A percentile compares a stretch with the other conserved stretches of the same genome.
These are phyloP conservation scores for Xylaria polymorpha DNA, from an alignment of 2,329 filamentous ascomycete genomes.

Conservation along the genomic window DNA sequence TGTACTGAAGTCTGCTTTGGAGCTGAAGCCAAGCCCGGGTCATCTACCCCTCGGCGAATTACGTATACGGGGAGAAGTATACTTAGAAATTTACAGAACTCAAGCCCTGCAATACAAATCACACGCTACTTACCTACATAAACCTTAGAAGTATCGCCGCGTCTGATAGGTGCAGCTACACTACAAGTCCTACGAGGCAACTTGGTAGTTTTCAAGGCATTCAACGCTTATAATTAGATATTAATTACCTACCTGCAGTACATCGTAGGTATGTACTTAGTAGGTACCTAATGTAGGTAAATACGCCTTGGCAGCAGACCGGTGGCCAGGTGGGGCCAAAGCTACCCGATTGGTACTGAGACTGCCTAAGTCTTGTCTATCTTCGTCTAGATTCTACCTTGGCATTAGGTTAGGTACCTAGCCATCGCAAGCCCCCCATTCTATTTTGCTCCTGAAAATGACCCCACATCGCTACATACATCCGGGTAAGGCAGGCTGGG, in stretches of 20 bases:
- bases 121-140: background rate
- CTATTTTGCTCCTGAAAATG: slow-evolving; percentile 13
- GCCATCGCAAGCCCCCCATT: background rate
- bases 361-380: background rate
- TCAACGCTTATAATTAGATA: background rate
- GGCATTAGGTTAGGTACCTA: background rate
- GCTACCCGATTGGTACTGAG: background rate
- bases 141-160: background rate
- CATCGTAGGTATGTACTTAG: background rate
- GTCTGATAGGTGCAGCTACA: background rate
- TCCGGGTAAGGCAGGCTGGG: background rate
- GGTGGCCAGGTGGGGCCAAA: slow-evolving; percentile 1
- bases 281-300: background rate
- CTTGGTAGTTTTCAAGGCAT: background rate
- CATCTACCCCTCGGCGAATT: slow-evolving; percentile 17
- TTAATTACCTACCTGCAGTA: too few species aligned
- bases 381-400: background rate
- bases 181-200: background rate
- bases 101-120: background rate
- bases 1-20: background rate
- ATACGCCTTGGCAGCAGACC: background rate
- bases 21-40: slow-evolving; percentile 4
- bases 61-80: slow-evolving; percentile 8
- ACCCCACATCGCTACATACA: slow-evolving; percentile 13
- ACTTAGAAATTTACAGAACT: background rate